Conservation (phyloP, 352 stramenopile genomes). For the Stramenopiles sp. region DNA sequence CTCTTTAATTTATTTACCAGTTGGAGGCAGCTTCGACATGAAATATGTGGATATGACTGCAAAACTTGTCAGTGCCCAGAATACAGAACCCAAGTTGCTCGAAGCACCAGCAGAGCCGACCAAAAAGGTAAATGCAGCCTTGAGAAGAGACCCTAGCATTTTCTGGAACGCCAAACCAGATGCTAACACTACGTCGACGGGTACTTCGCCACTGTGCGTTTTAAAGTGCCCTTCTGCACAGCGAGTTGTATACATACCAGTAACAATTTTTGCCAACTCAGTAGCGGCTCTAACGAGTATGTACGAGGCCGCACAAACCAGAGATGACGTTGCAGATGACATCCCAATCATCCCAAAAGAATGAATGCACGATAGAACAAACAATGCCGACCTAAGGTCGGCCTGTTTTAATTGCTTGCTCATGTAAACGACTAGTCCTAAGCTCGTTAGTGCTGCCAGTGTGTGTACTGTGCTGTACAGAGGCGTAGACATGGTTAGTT, state of each 20-base stretch:
- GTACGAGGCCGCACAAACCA: neutral
- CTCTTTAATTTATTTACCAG: too few relatives aligned
- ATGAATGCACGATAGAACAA: neutral
- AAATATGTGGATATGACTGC: too few relatives aligned
- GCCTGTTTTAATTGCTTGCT: neutral
- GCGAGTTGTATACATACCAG: neutral
- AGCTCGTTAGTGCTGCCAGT: neutral
- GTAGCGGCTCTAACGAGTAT: neutral
- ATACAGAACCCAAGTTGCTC: too few relatives aligned
- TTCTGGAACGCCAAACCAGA: neutral
- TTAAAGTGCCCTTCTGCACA: neutral
- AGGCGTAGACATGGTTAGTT: too few relatives aligned
- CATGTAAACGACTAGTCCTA: neutral
- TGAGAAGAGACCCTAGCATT: neutral
- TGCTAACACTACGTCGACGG: neutral
- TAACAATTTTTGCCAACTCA: neutral
- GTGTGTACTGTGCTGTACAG: neutral
- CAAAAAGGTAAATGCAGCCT: neutral
- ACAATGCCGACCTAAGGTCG: neutral
- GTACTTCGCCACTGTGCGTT: neutral
- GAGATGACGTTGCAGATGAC: neutral
- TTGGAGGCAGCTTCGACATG: too few relatives aligned
- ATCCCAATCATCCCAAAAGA: neutral
- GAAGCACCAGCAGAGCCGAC: neutral
- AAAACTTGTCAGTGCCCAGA: too few relatives aligned